These are phyloP conservation scores for Phylloporus sp. DNA, from an alignment of 768 basidiomycete species.

Conservation along the genomic window DNA sequence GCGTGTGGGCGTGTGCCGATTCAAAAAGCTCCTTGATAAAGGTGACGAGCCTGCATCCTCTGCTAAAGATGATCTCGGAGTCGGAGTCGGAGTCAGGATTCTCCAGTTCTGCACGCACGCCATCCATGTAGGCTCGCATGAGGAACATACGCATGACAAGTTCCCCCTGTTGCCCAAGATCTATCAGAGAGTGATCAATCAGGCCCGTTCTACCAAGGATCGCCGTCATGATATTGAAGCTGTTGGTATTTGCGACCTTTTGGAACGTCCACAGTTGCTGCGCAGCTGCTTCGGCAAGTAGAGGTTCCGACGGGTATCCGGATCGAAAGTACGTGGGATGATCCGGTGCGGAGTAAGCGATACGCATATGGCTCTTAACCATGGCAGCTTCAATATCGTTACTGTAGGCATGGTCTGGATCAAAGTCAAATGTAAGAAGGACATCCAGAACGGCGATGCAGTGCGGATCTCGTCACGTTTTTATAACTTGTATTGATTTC, in stretches of 20 bases:
- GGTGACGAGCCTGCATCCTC: neutral
- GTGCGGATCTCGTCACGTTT: neutral
- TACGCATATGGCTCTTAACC: neutral
- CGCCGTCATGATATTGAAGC: neutral
- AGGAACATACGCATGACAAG: neutral
- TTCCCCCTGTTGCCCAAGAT: neutral
- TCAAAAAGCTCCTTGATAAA: neutral
- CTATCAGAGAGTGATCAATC: neutral
- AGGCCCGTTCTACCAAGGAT: neutral
- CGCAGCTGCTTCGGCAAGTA: neutral
- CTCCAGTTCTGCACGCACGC: neutral
- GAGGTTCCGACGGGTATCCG: neutral
- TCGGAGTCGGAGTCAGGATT: too few relatives aligned
- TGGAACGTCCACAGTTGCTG: neutral
- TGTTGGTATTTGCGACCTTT: neutral
- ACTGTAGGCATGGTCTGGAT: neutral
- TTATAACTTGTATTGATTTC: too few relatives aligned
- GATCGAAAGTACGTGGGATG: neutral
- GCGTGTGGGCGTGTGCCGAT: neutral
- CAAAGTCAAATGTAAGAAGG: neutral
- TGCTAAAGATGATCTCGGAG: neutral
- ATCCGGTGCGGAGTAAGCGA: neutral
- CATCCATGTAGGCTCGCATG: neutral
- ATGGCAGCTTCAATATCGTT: neutral
- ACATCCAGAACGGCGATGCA: neutral